These are phyloP conservation scores for Exophiala lecanii-corni DNA, from an alignment of 2,329 filamentous ascomycete species.

Conservation along the genomic window DNA sequence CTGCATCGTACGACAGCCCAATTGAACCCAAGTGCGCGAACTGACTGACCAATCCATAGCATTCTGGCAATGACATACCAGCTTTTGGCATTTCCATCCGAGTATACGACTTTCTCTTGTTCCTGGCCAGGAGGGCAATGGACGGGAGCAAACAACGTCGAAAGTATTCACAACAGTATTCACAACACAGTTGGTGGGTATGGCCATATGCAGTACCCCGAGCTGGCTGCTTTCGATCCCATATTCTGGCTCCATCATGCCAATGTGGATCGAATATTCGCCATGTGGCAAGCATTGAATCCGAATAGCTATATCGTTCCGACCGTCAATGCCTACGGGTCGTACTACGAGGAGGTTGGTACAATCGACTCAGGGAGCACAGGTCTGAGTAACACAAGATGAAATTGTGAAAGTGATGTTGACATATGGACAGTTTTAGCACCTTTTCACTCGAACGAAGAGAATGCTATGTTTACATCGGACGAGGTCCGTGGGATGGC, in stretches of 20 bases:
- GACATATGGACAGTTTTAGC: constrained; percentile 36
- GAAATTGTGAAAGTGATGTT: constrained; percentile 4
- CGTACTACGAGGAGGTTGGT: constrained; percentile 41
- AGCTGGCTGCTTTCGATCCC: constrained; percentile 73
- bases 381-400: constrained; percentile 29
- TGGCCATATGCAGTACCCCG: constrained; percentile 65
- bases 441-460: constrained; percentile 58
- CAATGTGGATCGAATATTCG: constrained; percentile 70
- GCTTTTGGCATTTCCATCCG: constrained; percentile 27
- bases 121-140: constrained; percentile 12
- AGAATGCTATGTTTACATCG: constrained; percentile 62
- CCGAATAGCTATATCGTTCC: constrained; percentile 51
- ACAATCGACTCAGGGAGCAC: constrained; percentile 21
- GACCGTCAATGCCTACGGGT: constrained; percentile 51
- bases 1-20: constrained; percentile 15
- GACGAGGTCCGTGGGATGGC: constrained; percentile 55
- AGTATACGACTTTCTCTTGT: constrained; percentile 29
- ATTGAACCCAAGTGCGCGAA: background rate
- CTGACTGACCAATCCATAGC: constrained; percentile 8
- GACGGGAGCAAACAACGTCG: constrained; percentile 30
- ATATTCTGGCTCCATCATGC: constrained; percentile 72
- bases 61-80: constrained; percentile 27
- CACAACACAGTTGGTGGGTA: constrained; percentile 52
- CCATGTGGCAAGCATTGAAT: constrained; percentile 72
- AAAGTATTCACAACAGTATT: constrained; percentile 45